Conservation (phyloP, 129 eudicot species). For the Pseudognaphalium luteoalbum region DNA sequence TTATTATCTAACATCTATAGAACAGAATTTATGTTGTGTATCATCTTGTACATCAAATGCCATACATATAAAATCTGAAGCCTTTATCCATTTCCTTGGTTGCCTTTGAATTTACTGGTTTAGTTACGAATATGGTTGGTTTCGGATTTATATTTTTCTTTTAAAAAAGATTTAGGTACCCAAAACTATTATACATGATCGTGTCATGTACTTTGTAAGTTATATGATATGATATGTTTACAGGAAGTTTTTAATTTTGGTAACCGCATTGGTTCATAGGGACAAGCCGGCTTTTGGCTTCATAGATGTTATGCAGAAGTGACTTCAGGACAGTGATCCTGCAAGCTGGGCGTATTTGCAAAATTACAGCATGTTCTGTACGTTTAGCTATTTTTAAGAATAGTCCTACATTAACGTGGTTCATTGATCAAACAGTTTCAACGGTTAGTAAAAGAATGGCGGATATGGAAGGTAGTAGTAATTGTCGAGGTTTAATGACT, state of each 20-base stretch:
- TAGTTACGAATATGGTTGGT: too few relatives aligned
- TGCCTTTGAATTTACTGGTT: too few relatives aligned
- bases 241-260: not conserved
- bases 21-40: too few relatives aligned
- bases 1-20: too few relatives aligned
- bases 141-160: too few relatives aligned
- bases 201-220: not conserved
- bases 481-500: constrained; percentile 28
- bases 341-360: constrained; percentile 49
- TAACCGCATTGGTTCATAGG: not conserved
- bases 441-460: constrained; percentile 53
- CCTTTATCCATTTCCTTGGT: too few relatives aligned
- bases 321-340: constrained; percentile 50
- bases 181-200: too few relatives aligned
- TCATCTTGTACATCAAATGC: too few relatives aligned
- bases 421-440: constrained; percentile 33
- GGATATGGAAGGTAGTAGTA: constrained; percentile 48
- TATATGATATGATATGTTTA: not conserved
- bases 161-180: too few relatives aligned
- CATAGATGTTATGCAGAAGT: constrained; percentile 38
- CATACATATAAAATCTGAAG: too few relatives aligned
- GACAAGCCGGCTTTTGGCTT: not conserved
- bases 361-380: constrained; percentile 27
- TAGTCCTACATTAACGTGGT: constrained; percentile 26
- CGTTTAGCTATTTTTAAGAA: constrained; percentile 26